Base-by-base conservation (phyloP, 2,329 filamentous ascomycete species). In the Neoscytalidium dimidiatum region DNA sequence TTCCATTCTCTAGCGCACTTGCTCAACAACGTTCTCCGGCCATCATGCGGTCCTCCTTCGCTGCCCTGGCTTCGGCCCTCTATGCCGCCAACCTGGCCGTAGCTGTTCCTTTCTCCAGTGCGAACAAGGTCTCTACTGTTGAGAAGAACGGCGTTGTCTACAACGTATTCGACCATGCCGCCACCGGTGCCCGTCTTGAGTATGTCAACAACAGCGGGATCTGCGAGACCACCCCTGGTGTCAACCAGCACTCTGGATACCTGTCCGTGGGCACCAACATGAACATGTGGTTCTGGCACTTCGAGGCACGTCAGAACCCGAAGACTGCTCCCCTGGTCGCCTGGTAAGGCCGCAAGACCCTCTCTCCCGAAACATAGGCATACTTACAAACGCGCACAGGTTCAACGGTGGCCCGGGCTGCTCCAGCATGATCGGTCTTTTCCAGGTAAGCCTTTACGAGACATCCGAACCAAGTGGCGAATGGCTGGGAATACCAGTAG, bases 261-360 rank as follows among this genome's bases (percentile, higher is more conserved):
- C 75, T 77, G 62, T 75, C 73, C 65, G 67, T 77, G 51, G 69
- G 74, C 41, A 78, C 80, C 3, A 69, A 72, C 49, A 56, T 56
- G 75, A 73, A 33, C 73, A 79, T 65, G 76, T 78, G 75, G 78
- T 81, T 81, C 66, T 81, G 80, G 80, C 81, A 81, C 67, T 83
- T 83, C 60, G 81, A 83, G 69, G 75, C 80, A 6, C 75, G 82
- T 11, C 77, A 81, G 43, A 78, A 81, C 66, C 80, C 79, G 0
- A 72, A 82, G 28, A 83, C 81, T 65, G 81, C 82, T 71, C 83
- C 81, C 0, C 82, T 81, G 1, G 33, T 44, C 11, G 46, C 49
- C 7, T 65, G 63, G 63, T 62, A 57, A 41, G 3, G 19, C 23
- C 13, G 17, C n/a, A 8, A 13, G 26, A 14, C n/a, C 14, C 9